Evolutionary conservation across 2,329 filamentous ascomycete genomes (phyloP), one percentile per base, ranked within the genome.

Genomic region (Epichloe scottii): DNA sequence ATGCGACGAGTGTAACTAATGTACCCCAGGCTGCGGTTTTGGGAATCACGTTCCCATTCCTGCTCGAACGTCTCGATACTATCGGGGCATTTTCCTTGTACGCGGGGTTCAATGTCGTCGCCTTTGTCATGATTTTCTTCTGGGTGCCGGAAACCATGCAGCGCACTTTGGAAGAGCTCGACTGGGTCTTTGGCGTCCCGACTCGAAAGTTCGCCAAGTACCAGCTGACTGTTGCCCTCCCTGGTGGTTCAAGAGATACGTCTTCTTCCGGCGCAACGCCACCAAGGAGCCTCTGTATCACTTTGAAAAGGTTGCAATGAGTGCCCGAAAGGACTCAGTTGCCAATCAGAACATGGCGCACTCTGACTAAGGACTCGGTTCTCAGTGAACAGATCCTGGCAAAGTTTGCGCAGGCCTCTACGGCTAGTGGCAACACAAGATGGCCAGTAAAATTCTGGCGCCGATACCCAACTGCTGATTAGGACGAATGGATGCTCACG

Each of bases 51-150:
- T 75, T 78, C 55, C 76, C 76, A 19, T 68, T 70, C 26, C 68
- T 78, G 60, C 63, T 78, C 40, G 56, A 59, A 6, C 54, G 54
- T 14, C 53, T 65, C n/a, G 37, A 60, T 12, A 59, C 64, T 1
- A 59, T 66, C 2, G 70, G 71, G 7, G 68, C 68, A 0, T 71
- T 71, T 54, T 71, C 71, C 5, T 67, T 77, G 46, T 81, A 81
- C 52, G 77, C 77, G 0, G 76, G 72, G 0, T 71, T 79, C 51
- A 81, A 81, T 55, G 58, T 76, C 0, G 59, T 77, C 2, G 77
- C 76, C 1, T 71, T 79, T 47, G 48, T 75, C 49, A 72, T 80
- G 65, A 78, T 81, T 52, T 77, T 79, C 57, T 62, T 66, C 55
- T 63, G 61, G 51, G 66, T 68, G 2, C 65, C 64, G 0, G 78